These are phyloP conservation scores for Fusarium sp. DNA, from an alignment of 2,329 filamentous ascomycete genomes.

Conservation along the genomic window DNA sequence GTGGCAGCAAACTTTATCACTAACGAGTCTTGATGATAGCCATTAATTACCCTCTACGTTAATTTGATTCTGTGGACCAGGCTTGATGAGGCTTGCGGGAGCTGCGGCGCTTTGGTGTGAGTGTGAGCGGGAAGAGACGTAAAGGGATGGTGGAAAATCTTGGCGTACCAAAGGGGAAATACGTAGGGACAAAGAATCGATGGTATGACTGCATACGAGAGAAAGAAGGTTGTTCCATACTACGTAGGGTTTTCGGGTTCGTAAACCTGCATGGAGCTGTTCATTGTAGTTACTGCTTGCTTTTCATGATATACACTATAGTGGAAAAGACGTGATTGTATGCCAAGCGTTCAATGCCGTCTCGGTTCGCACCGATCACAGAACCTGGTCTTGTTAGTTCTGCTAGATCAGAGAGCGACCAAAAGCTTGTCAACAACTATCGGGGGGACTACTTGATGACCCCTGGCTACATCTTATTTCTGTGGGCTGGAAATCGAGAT, in stretches of 20 bases:
- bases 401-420: conserved; percentile 3
- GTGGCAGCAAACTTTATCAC: conserved; percentile 22
- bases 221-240: conserved; percentile 11
- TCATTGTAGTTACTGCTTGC: neutral
- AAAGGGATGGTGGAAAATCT: conserved; percentile 6
- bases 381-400: conserved; percentile 11
- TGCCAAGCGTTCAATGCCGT: conserved; percentile 31
- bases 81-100: conserved; percentile 28
- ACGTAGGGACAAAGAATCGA: neutral
- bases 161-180: conserved; percentile 15
- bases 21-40: conserved; percentile 12
- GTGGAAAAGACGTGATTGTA: neutral
- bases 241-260: conserved; percentile 1
- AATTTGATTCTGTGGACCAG: conserved; percentile 1
- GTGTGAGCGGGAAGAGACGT: conserved; percentile 15
- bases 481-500: conserved; percentile 29
- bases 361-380: conserved; percentile 27
- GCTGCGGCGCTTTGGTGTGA: neutral
- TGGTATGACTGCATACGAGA: neutral
- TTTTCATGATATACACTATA: neutral
- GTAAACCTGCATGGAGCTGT: neutral
- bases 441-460: conserved; percentile 1
- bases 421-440: conserved; percentile 36
- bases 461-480: conserved; percentile 20
- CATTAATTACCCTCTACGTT: neutral